phyloP scores from a whole-genome alignment of 179 eudicot species.

The Dionaea muscipula region DNA sequence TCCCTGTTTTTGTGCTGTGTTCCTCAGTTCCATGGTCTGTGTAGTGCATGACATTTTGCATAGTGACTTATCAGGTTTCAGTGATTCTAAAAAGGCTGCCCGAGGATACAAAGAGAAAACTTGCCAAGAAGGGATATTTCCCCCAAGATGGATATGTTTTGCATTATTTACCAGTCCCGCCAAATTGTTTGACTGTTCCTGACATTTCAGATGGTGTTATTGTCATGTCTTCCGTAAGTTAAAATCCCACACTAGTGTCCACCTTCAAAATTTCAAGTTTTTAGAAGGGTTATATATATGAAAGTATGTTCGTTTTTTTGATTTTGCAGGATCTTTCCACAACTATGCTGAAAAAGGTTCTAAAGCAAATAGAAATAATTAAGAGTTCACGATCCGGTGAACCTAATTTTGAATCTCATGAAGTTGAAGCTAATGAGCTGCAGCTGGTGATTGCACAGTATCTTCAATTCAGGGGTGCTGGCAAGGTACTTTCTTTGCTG shows the following conservation, averaged over 20 bases:
- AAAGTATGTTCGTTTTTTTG: neutral
- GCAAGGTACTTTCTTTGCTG: constrained; percentile 45
- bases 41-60: neutral
- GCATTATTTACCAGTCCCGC: constrained; percentile 75
- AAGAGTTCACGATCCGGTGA: constrained; percentile 76
- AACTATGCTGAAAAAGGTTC: constrained; percentile 61
- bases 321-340: constrained; percentile 60
- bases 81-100: constrained; percentile 62
- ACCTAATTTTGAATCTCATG: constrained; percentile 83
- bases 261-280: neutral
- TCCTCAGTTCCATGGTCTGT: no score
- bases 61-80: constrained; percentile 34
- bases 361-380: constrained; percentile 71
- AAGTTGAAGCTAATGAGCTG: constrained; percentile 79
- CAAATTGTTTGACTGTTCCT: constrained; percentile 91
- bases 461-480: constrained; percentile 70
- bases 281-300: constrained; percentile 3
- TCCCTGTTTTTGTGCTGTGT: no score
- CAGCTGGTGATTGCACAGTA: constrained; percentile 73
- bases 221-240: constrained; percentile 79
- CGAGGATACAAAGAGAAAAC: constrained; percentile 49
- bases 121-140: constrained; percentile 55
- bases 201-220: constrained; percentile 85
- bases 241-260: neutral
- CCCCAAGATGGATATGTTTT: constrained; percentile 86